A percentile compares a stretch with the other conserved stretches of the same genome.
These are phyloP conservation scores for Paxillus rubicundulus DNA, from an alignment of 768 basidiomycete species.

Conservation along the genomic window DNA sequence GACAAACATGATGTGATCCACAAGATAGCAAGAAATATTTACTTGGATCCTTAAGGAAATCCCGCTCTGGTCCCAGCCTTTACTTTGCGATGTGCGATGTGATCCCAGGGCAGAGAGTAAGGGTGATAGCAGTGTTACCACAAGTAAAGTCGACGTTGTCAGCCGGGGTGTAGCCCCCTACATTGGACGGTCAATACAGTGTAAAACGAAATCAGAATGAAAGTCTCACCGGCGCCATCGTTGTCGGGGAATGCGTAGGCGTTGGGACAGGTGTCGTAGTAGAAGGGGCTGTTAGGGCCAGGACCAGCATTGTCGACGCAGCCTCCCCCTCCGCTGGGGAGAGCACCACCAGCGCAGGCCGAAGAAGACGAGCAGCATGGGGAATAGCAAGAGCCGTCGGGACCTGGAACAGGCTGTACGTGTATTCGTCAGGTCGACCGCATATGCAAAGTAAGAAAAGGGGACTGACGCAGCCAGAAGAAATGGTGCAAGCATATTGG, in stretches of 20 bases:
- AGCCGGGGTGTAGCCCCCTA: slow-evolving; percentile 28
- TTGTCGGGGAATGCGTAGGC: slow-evolving; percentile 35
- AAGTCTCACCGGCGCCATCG: slow-evolving; percentile 26
- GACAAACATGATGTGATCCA: too few species aligned
- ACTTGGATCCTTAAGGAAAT: too few species aligned
- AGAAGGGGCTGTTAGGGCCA: slow-evolving; percentile 31
- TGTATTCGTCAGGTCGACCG: slow-evolving; percentile 1
- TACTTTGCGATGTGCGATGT: slow-evolving; percentile 15
- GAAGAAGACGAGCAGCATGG: slow-evolving; percentile 28
- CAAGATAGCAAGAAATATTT: too few species aligned
- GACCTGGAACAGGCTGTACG: slow-evolving; percentile 29
- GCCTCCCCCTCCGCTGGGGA: slow-evolving; percentile 27
- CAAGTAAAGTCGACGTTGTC: slow-evolving; percentile 31
- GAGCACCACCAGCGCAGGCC: slow-evolving; percentile 28
- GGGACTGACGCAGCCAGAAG: slow-evolving; percentile 29
- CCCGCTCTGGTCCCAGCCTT: neutral
- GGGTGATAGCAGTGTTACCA: slow-evolving; percentile 23
- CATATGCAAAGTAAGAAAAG: too few species aligned
- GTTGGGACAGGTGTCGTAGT: slow-evolving; percentile 26
- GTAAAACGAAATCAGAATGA: neutral
- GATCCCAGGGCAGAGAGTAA: slow-evolving; percentile 29
- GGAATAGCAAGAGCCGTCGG: slow-evolving; percentile 25
- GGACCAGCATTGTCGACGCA: slow-evolving; percentile 28
- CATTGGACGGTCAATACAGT: neutral
- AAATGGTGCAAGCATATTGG: slow-evolving; percentile 30